Evolutionary conservation across 2,329 filamentous ascomycete genomes (phyloP), one percentile per base, ranked within the genome.

Genomic region (Penicillium sumatraense): DNA sequence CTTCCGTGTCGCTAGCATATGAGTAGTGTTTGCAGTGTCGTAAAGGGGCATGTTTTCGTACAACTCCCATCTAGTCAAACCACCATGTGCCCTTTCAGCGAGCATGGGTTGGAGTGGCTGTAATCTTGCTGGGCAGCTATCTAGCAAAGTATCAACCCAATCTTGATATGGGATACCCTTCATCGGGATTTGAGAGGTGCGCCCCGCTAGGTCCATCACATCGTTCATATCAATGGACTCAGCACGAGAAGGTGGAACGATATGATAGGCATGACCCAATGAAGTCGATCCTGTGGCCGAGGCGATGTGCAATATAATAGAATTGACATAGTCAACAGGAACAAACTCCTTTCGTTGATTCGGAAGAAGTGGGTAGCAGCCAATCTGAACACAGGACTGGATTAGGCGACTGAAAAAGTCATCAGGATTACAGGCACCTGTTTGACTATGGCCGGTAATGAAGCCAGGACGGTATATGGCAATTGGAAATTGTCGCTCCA

Each of bases 341-440:
- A 69, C 65, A 29, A 66, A 67, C 23, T 69, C 68, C 27, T 65
- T 62, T 8, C 62, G 55, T 35, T 69, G 65, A n/a, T 55, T 59
- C 0, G 64, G 62, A 3, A 70, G 59, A 7, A 41, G 7, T 4
- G 67, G 68, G 31, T 65, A 70, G 27, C 20, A 57, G 2, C 78
- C 78, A 2, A 96, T 80, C 72, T 96, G 90, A 35, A 92, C 75
- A 65, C 90, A 93, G 51, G 89, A 90, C 75, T 93, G 93, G 45
- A 88, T 78, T 72, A 96, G 83, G 13, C 92, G 85, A 61, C 95
- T 82, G 11, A 96, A 75, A 76, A 96, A 96, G 74, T 96, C 92
- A 68, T 96, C 91, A 0, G 86, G 90, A 69, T 88, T 90, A 72
- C 67, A 61, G 1, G 54, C 59, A 16, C 91, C 91, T 5, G 83